These are phyloP conservation scores for Xylaria sp. DNA, from an alignment of 2,329 filamentous ascomycete species.

Conservation along the genomic window DNA sequence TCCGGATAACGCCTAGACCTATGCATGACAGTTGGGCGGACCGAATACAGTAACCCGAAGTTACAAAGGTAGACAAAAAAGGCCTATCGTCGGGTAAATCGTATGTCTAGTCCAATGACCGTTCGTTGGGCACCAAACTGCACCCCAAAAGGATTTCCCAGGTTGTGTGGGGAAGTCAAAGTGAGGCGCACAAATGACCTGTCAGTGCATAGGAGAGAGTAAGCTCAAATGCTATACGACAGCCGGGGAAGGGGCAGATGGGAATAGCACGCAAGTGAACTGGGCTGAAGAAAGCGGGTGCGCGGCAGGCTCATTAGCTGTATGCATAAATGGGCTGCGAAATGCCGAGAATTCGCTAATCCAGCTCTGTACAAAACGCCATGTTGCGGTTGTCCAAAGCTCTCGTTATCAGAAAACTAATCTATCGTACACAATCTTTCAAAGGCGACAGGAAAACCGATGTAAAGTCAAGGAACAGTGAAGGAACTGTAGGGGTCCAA, in stretches of 20 bases:
- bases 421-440: conserved; percentile 6
- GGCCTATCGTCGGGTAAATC: conserved; percentile 5
- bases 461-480: background rate
- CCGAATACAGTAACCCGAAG: conserved; percentile 17
- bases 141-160: background rate
- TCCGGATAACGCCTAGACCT: background rate
- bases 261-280: background rate
- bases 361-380: background rate
- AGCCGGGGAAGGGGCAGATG: background rate
- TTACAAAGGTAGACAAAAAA: background rate
- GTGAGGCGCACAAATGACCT: conserved; percentile 24
- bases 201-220: conserved; percentile 12
- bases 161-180: conserved; percentile 26
- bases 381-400: background rate
- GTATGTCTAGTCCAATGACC: conserved; percentile 4
- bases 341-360: background rate
- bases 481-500: background rate
- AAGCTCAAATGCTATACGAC: conserved; percentile 14
- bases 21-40: conserved; percentile 13
- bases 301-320: background rate
- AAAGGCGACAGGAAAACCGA: background rate
- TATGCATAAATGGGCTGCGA: background rate
- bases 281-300: background rate
- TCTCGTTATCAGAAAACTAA: background rate
- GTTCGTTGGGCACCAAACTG: conserved; percentile 30